Percentiles rank a stretch among this genome's conserved stretches.
These are phyloP conservation scores for Hymenotorrendiella dingleyae DNA, from an alignment of 2,329 filamentous ascomycete genomes.

Conservation along the genomic window DNA sequence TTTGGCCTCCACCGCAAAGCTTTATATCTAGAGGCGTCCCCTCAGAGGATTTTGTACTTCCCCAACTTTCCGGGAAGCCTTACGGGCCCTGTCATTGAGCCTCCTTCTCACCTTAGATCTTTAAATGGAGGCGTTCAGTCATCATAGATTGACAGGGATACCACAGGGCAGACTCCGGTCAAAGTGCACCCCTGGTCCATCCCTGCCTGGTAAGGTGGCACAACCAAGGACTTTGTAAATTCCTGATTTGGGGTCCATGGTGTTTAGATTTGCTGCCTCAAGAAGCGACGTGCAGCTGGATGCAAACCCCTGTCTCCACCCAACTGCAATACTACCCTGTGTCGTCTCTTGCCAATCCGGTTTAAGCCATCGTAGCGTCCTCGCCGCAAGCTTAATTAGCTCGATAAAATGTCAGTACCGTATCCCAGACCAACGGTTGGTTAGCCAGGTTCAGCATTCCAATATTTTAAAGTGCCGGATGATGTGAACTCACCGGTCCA, in stretches of 20 bases:
- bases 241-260: not conserved
- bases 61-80: not conserved
- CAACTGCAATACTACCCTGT: not conserved
- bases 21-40: not conserved
- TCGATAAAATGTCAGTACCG: no score
- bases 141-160: slow-evolving; percentile 1
- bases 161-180: not conserved
- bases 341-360: slow-evolving; percentile 3
- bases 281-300: slow-evolving; percentile 4
- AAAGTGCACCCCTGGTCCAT: not conserved
- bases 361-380: slow-evolving; percentile 1
- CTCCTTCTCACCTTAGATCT: not conserved
- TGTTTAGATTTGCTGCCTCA: not conserved
- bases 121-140: not conserved
- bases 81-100: slow-evolving; percentile 1
- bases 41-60: not conserved
- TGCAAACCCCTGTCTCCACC: not conserved
- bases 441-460: no score
- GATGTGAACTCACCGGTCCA: no score
- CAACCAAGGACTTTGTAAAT: not conserved
- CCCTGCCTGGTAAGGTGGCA: not conserved
- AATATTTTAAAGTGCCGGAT: no score
- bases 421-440: no score
- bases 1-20: no score
- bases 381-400: slow-evolving; percentile 8